Conservation (phyloP, 441 rosid species). For the Adansonia gregorii region DNA sequence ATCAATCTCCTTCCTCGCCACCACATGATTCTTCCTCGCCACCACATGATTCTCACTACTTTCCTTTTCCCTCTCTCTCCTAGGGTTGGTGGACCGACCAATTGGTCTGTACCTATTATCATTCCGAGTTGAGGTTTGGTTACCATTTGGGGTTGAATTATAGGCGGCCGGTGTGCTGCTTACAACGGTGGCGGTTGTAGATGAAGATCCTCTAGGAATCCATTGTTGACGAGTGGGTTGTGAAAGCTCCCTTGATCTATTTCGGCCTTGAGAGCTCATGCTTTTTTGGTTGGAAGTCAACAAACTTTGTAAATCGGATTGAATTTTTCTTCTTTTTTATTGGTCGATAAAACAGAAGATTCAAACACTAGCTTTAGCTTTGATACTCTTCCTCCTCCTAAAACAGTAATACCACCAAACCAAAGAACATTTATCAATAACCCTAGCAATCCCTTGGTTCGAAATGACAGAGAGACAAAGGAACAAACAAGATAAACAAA, state of each 20-base stretch:
- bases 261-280: constrained; percentile 67
- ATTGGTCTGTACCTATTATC: constrained; percentile 42
- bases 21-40: constrained; percentile 37
- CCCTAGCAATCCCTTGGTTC: constrained; percentile 3
- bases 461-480: neutral
- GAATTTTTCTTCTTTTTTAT: neutral
- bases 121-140: constrained; percentile 27
- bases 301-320: constrained; percentile 7
- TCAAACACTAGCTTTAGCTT: neutral
- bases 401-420: constrained; percentile 5
- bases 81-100: constrained; percentile 43
- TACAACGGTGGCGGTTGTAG: constrained; percentile 26
- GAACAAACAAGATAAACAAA: neutral
- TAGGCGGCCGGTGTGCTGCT: constrained; percentile 33
- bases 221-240: constrained; percentile 64
- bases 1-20: constrained; percentile 41
- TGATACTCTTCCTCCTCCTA: neutral
- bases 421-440: constrained; percentile 1
- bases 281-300: constrained; percentile 8
- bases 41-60: constrained; percentile 30
- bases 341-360: neutral
- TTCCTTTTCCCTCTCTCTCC: constrained; percentile 35
- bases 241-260: constrained; percentile 49
- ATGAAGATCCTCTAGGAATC: constrained; percentile 72
- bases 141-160: constrained; percentile 30